Evolutionary conservation across 1,139 yeast genomes (phyloP).

Genomic region (Pichia sp.): DNA sequence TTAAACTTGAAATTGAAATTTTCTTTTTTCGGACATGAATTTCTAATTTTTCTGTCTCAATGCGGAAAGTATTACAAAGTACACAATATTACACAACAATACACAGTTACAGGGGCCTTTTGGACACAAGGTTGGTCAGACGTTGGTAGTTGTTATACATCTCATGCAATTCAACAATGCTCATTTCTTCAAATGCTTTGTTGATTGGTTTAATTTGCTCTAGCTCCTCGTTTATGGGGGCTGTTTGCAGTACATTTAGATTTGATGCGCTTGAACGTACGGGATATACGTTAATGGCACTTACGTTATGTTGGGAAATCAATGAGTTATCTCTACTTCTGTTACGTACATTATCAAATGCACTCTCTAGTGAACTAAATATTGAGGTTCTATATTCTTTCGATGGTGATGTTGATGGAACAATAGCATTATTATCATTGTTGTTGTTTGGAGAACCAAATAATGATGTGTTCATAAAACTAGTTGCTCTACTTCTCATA

Average conservation of each 20-base stretch:
- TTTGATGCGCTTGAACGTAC: background rate
- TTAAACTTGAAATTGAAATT: background rate
- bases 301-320: background rate
- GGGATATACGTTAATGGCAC: background rate
- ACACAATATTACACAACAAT: background rate
- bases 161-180: conserved; percentile 1
- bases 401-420: conserved; percentile 2
- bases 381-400: conserved; percentile 18
- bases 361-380: conserved; percentile 27
- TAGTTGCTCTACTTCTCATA: conserved; percentile 27
- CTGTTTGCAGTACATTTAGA: background rate
- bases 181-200: conserved; percentile 4
- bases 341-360: conserved; percentile 26
- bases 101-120: background rate
- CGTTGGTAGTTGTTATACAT: conserved; percentile 6
- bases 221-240: background rate
- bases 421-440: background rate
- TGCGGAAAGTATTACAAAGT: background rate
- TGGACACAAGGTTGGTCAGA: background rate
- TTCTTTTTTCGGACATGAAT: background rate
- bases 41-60: background rate
- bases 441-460: conserved; percentile 17
- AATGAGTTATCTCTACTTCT: conserved; percentile 26
- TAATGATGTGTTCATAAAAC: conserved; percentile 24
- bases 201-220: background rate